Base-by-base conservation (phyloP, 2,329 filamentous ascomycete genomes). In the Talaromyces piceae region DNA sequence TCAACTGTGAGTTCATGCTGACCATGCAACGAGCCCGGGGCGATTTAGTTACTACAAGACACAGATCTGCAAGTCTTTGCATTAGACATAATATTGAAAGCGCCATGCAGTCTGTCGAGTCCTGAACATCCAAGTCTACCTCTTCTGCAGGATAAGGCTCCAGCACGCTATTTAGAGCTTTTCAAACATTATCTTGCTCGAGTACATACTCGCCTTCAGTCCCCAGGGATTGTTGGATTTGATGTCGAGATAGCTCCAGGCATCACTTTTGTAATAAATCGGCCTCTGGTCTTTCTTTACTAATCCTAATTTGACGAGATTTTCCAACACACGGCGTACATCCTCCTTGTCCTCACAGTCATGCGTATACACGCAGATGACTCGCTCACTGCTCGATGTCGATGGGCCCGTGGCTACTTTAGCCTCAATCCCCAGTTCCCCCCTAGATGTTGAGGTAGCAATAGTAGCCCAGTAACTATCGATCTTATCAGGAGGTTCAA, bases 251-350 rank as follows among this genome's bases (percentile, higher is more conserved):
- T 86, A 78, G 1, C 85, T 87, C 61, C 78, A 87, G 1, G 79
- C 82, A 72, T 88, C 84, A 59, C 79, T 79, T 63, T 94, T 94
- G 71, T 94, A 95, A 65, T 88, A 91, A 46, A 93, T 82, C 1
- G 74, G 70, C 43, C 70, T 45, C 57, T 67, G 18, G 12, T 61
- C 59, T 22, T 57, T 54, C 5, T 62, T 59, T 13, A 85, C 73
- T 31, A 93, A 69, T 6, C 77, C 81, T 52, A 90, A 71, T 50
- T 82, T 73, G 47, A 77, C 76, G 55, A 94, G 67, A 57, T 73
- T 77, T 52, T 73, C 63, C 33, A 91, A 70, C 3, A 94, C 86
- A 41, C 86, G 77, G 25, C 74, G 76, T 5, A 94, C 78, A 62
- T 94, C 88, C 3, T 76, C 71, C 47, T 71, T 75, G 62, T 94